These are phyloP conservation scores for Hirsutella thompsonii DNA, from an alignment of 2,329 filamentous ascomycete species.

Conservation along the genomic window DNA sequence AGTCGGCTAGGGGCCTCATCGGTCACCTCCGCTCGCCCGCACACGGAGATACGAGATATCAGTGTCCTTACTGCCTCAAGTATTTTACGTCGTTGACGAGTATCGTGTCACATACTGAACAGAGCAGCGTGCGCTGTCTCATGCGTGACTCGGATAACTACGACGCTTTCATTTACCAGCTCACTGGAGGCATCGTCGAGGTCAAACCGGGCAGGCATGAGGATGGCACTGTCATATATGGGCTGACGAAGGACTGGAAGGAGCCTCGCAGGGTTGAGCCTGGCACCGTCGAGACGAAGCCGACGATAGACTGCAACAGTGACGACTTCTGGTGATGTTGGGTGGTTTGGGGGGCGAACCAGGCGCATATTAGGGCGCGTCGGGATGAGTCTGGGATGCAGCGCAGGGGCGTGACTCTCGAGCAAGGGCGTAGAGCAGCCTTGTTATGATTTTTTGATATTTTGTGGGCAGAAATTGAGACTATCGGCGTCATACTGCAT, in stretches of 20 bases:
- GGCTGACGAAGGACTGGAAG: constrained; percentile 7
- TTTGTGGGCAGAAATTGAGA: too few species aligned
- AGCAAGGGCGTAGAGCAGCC: too few species aligned
- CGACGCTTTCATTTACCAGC: constrained; percentile 16
- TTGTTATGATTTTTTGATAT: too few species aligned
- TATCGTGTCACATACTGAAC: constrained; percentile 36
- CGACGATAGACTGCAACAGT: too few species aligned
- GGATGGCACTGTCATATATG: constrained; percentile 16
- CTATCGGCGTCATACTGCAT: too few species aligned
- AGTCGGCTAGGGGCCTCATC: constrained; percentile 16
- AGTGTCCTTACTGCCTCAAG: constrained; percentile 31
- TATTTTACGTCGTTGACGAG: constrained; percentile 27
- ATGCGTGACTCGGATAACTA: constrained; percentile 28
- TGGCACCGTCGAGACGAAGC: too few species aligned
- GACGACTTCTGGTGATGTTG: too few species aligned
- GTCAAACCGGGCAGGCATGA: constrained; percentile 7
- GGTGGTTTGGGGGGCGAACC: too few species aligned
- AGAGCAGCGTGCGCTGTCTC: constrained; percentile 25
- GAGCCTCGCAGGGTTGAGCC: too few species aligned
- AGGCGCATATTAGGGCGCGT: too few species aligned
- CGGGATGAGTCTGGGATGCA: too few species aligned
- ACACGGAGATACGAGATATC: constrained; percentile 21
- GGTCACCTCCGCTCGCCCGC: constrained; percentile 29
- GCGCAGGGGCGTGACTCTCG: too few species aligned
- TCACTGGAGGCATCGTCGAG: constrained; percentile 19